Conservation (phyloP, 2,329 filamentous ascomycete genomes). For the Fusarium sp. region DNA sequence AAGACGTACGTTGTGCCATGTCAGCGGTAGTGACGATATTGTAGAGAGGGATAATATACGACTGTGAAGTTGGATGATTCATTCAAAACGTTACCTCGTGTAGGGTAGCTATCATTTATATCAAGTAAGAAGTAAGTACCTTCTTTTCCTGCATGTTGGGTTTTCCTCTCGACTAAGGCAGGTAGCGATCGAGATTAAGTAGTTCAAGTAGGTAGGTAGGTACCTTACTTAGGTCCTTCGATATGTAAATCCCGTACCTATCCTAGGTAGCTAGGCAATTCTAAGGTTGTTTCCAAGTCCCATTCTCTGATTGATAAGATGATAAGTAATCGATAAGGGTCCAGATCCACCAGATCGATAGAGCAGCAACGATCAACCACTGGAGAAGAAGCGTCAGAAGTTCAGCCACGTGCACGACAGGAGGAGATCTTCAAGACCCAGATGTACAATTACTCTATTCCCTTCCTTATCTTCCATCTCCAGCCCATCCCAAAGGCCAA, state of each 20-base stretch:
- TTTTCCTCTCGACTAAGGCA: no score
- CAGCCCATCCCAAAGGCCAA: not conserved
- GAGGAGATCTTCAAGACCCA: not conserved
- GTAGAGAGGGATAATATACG: not conserved
- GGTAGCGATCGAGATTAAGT: no score
- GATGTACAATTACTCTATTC: not conserved
- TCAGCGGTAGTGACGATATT: not conserved
- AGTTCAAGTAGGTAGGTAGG: not conserved
- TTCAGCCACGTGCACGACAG: slow-evolving; percentile 24
- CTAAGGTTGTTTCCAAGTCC: not conserved
- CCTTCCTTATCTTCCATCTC: not conserved
- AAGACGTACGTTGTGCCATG: not conserved
- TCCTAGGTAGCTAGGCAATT: not conserved
- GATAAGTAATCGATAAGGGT: slow-evolving; percentile 21
- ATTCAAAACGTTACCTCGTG: no score
- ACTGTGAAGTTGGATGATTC: not conserved
- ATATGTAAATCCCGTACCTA: no score
- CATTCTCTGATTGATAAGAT: slow-evolving; percentile 28
- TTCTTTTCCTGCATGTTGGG: no score
- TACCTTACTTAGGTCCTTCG: not conserved
- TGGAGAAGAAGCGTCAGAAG: slow-evolving; percentile 6
- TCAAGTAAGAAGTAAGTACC: no score
- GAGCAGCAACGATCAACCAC: slow-evolving; percentile 27
- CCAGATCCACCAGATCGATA: slow-evolving; percentile 14
- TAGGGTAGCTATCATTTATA: no score